Percentiles rank a stretch among this genome's conserved stretches.
phyloP scores from a whole-genome alignment of 225 moss, liverwort and hornwort species.

The Anthoceros angustus region DNA sequence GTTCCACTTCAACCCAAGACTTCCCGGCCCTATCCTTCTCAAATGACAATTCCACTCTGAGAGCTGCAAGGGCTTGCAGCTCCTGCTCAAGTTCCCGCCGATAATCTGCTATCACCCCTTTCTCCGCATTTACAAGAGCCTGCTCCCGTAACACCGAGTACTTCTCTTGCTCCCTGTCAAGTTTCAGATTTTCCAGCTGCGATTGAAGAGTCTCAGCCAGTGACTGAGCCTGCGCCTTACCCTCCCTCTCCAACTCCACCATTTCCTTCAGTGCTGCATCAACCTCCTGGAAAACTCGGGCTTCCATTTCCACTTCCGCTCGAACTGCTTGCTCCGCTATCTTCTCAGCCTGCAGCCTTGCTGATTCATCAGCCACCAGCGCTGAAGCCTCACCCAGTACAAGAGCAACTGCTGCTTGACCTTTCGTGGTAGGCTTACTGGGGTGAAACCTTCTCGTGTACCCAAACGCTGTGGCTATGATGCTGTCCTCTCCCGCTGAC shows the following conservation, averaged over 20 bases:
- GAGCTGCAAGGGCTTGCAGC: slow-evolving; percentile 40
- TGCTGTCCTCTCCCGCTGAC: slow-evolving; percentile 40
- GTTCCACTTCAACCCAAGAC: slow-evolving; percentile 44
- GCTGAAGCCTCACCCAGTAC: slow-evolving; percentile 73
- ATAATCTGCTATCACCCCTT: slow-evolving; percentile 37
- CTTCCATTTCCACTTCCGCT: slow-evolving; percentile 69
- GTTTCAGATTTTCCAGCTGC: slow-evolving; percentile 37
- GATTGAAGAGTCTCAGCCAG: slow-evolving; percentile 29
- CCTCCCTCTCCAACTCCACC: slow-evolving; percentile 54
- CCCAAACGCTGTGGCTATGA: slow-evolving; percentile 57
- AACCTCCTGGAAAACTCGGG: slow-evolving; percentile 57
- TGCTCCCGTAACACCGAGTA: slow-evolving; percentile 36
- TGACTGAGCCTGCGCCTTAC: slow-evolving; percentile 39
- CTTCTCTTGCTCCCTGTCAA: slow-evolving; percentile 49
- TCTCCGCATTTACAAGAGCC: slow-evolving; percentile 51
- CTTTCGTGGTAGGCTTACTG: slow-evolving; percentile 68
- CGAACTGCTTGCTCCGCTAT: slow-evolving; percentile 89
- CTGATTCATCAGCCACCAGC: slow-evolving; percentile 64
- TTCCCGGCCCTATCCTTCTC: slow-evolving; percentile 57
- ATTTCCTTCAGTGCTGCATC: slow-evolving; percentile 59
- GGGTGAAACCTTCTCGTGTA: slow-evolving; percentile 89
- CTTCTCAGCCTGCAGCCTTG: slow-evolving; percentile 80
- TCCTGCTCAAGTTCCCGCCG: slow-evolving; percentile 65
- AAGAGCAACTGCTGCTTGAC: slow-evolving; percentile 86
- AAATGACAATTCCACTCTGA: slow-evolving; percentile 48